These are phyloP conservation scores for Biancaea sappan DNA, from an alignment of 306 rosid genomes.

Conservation along the genomic window DNA sequence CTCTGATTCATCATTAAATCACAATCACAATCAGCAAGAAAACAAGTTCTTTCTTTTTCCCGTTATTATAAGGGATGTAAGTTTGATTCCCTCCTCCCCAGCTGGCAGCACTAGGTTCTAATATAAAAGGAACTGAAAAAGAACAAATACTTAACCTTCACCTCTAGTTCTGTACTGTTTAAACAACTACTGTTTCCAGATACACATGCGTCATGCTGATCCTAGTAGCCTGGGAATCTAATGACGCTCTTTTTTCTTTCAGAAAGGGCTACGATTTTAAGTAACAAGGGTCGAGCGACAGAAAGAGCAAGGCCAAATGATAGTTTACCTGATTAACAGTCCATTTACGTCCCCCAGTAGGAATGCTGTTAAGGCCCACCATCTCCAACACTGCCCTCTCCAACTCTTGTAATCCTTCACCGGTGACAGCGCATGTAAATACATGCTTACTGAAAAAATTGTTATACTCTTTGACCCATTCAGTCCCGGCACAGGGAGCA, in stretches of 20 bases:
- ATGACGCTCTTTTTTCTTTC: constrained; percentile 5
- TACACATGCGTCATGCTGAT: constrained; percentile 5
- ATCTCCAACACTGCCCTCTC: constrained; percentile 77
- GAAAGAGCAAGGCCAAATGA: not conserved
- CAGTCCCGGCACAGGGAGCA: constrained; percentile 48
- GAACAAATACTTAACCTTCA: not conserved
- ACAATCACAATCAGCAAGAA: constrained; percentile 15
- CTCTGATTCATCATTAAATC: constrained; percentile 60
- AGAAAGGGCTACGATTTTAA: not conserved
- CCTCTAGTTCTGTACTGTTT: not conserved
- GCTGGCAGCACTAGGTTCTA: not conserved
- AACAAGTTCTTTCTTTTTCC: not conserved
- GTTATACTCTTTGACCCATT: constrained; percentile 37
- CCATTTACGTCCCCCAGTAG: constrained; percentile 83
- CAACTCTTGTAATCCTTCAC: constrained; percentile 83
- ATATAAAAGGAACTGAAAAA: too few relatives aligned
- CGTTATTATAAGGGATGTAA: too few relatives aligned
- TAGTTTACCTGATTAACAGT: constrained; percentile 79
- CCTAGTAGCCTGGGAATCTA: not conserved
- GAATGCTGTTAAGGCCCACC: constrained; percentile 70
- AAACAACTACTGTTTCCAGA: constrained; percentile 3
- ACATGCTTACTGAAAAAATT: constrained; percentile 63
- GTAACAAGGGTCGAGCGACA: not conserved
- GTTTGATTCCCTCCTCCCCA: constrained; percentile 2
- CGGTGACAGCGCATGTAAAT: constrained; percentile 84